phyloP scores from a whole-genome alignment of 2,329 filamentous ascomycete genomes.

The Bipolaris victoriae region DNA sequence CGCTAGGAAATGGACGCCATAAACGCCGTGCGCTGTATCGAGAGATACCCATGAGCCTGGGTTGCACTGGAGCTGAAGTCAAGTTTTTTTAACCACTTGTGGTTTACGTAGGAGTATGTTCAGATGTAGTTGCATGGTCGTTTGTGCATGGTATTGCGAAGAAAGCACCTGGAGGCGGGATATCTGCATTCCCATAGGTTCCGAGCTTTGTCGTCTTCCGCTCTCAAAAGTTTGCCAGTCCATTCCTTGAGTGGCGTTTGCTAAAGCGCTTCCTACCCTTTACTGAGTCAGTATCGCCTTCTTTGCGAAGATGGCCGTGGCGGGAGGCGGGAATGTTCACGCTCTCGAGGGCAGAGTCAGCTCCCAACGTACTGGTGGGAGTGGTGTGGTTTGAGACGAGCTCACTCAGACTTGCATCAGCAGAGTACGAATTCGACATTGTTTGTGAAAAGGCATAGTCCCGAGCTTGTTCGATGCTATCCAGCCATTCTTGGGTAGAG shows the following conservation, averaged over 20 bases:
- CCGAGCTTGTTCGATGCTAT: conserved; percentile 82
- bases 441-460: conserved; percentile 82
- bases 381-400: conserved; percentile 69
- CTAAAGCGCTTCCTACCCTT: conserved; percentile 75
- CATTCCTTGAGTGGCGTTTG: conserved; percentile 91
- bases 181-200: conserved; percentile 1
- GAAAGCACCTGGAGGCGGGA: conserved; percentile 5
- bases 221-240: conserved; percentile 80
- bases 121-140: neutral
- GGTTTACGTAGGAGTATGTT: conserved; percentile 2
- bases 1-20: conserved; percentile 11
- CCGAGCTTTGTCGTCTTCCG: neutral
- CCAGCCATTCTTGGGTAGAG: conserved; percentile 89
- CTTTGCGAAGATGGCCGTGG: conserved; percentile 57
- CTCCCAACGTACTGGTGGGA: conserved; percentile 74
- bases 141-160: conserved; percentile 9
- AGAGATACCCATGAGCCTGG: conserved; percentile 2
- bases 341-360: conserved; percentile 52
- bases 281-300: conserved; percentile 59
- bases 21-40: conserved; percentile 13
- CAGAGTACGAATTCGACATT: conserved; percentile 69
- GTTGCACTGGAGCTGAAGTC: conserved; percentile 1
- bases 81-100: neutral
- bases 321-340: conserved; percentile 60
- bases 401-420: conserved; percentile 54